Evolutionary conservation across 1,139 yeast genomes (phyloP).

Genomic region (Yamadazyma epiphylla): DNA sequence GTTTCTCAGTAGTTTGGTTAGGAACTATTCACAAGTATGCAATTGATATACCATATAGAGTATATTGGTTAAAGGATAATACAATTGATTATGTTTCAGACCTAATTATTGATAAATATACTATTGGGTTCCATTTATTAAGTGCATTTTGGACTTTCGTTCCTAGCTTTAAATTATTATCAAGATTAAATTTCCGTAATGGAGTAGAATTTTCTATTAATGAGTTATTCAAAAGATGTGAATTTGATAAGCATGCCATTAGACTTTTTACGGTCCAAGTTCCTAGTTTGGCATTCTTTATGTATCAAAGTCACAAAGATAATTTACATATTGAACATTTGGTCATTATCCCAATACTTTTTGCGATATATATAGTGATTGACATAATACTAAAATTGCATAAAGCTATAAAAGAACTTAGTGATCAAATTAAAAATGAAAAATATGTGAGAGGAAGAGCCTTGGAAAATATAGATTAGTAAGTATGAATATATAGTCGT

Average conservation of each 20-base stretch:
- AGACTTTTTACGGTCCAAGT: constrained; percentile 13
- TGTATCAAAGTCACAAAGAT: constrained; percentile 5
- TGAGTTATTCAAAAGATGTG: constrained; percentile 7
- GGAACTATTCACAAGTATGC: constrained; percentile 20
- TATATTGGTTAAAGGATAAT: no score
- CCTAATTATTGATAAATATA: constrained; percentile 8
- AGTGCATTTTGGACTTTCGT: constrained; percentile 21
- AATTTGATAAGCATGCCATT: constrained; percentile 10
- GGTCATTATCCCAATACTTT: constrained; percentile 7
- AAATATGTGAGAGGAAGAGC: constrained; percentile 61
- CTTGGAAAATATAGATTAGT: constrained; percentile 47
- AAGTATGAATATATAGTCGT: constrained; percentile 2
- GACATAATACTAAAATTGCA: constrained; percentile 3
- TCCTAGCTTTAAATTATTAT: constrained; percentile 10
- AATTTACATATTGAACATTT: constrained; percentile 1
- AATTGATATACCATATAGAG: constrained; percentile 19
- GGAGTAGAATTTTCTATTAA: constrained; percentile 2
- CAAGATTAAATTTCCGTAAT: constrained; percentile 2
- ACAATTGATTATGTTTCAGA: constrained; percentile 2
- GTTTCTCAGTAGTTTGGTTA: constrained; percentile 18
- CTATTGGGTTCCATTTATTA: constrained; percentile 18
- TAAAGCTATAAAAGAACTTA: constrained; percentile 16
- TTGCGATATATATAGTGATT: constrained; percentile 12
- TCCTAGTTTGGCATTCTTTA: constrained; percentile 10
- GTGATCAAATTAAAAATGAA: constrained; percentile 53